Base-by-base conservation (phyloP, 495 filamentous ascomycete genomes). In the Pseudoneurospora amorphoporcata region DNA sequence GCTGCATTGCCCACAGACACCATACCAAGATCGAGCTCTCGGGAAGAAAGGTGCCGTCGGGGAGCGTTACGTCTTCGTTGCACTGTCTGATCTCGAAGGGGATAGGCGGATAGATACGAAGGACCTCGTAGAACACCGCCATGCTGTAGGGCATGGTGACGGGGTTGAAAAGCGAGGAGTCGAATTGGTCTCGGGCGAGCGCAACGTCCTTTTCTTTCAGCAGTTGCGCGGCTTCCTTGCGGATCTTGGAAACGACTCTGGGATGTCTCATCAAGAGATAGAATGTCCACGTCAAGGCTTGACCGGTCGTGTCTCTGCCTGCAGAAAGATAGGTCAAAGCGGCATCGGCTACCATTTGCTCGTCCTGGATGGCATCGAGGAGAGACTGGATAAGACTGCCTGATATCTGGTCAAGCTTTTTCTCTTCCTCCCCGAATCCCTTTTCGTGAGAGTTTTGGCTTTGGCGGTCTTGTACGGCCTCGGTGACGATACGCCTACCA, bases 291-390 rank as follows among this genome's bases (percentile, higher is more conserved):
- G 87, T 88, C 9, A 90, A 77, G 1, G 87, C 87, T 75, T 90
- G 88, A 9, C 87, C 88, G 19, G 86, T 88, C 0, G 88, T 90
- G 77, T 90, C 88, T 72, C 88, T 77, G 39, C 88, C 86, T 9
- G 87, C 88, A 35, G 87, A 88, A 8, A 89, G 83, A 72, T 88
- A 90, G 69, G 88, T 90, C 35, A 90, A 79, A 4, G 87, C 88
- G 10, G 88, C 86, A 77, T 90, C 87, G 32, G 87, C 85, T 39
- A 88, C 85, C 12, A 84, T 77, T 17, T 81, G 71, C 58, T 85
- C 77, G 75, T 87, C 81, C 23, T 76, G 76, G 39, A 90, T 85
- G 16, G 84, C 80, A 43, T 87, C 85, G 17, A 90, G 79, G 10
- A 90, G 77, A 2, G 86, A 88, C 23, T 87, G 83, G 68, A 90